Base-by-base conservation (phyloP, 768 basidiomycete genomes). In the Boletales sp. region DNA sequence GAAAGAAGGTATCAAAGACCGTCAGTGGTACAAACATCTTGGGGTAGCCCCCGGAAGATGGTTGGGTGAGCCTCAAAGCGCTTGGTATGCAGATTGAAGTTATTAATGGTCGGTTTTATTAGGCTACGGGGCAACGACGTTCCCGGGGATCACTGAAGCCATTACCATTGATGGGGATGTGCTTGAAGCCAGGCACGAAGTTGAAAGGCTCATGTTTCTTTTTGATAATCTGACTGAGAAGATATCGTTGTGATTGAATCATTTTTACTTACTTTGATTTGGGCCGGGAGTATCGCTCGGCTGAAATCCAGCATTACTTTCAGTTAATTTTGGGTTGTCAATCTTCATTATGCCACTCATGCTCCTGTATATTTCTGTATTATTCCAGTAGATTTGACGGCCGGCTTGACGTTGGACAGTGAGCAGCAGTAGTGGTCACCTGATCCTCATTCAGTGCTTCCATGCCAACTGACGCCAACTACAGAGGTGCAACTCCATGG, bases 1-100 rank as follows among this genome's bases (percentile, higher is more conserved):
- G n/a, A 72, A 85, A 57, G 81, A 73, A 15, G 93, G 92, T 1
- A 82, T 94, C 57, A 83, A 83, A 57, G 82, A 84, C 46, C 77
- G 90, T 36, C 85, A 90, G 63, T 95, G 93, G 93, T 95, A 90
- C 65, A 83, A 76, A 57, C 87, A 94, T 68, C 76, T 94, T n/a
- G 92, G 79, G 41, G 89, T 94, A 41, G 92, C 93, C 12, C 93
- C 93, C 30, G 93, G 93, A 43, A 85, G 87, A 69, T 87, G 87
- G 85, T 78, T 87, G 36, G 87, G 87, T 88, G 57, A 58, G 78
- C 62, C 28, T 14, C 21, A 10, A 39, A 50, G 33, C 21, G 31
- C 32, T 43, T 15, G 25, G 25, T 4, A 41, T 34, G 19, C 7
- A 30, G 36, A 25, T 47, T 37, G 7, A 15, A 34, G 25, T 5